These are phyloP conservation scores for Fistulifera pelliculosa DNA, from an alignment of 108 stramenopile genomes.

Conservation along the genomic window DNA sequence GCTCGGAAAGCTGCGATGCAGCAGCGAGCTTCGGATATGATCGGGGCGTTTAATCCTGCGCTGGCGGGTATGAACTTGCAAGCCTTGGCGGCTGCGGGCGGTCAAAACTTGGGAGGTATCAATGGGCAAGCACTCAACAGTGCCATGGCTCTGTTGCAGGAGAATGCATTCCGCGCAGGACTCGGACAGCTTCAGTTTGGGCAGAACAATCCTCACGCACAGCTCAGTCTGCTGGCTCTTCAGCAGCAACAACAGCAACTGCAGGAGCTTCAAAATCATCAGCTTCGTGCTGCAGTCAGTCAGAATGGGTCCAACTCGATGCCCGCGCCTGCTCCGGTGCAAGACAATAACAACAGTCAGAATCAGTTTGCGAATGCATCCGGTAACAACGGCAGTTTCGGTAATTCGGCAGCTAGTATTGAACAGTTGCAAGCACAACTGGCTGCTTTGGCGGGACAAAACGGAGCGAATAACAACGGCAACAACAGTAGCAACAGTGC, in stretches of 20 bases:
- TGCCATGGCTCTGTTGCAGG: conserved; percentile 3
- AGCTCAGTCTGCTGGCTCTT: conserved; percentile 6
- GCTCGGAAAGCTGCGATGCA: conserved; percentile 51
- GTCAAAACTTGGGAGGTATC: conserved; percentile 12
- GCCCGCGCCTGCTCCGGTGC: too few relatives aligned
- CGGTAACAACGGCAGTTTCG: too few relatives aligned
- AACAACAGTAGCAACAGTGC: conserved; percentile 5
- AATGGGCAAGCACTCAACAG: conserved; percentile 2
- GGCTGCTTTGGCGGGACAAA: conserved; percentile 21
- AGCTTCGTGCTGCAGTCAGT: neutral
- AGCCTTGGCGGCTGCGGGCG: conserved; percentile 4
- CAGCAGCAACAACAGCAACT: conserved; percentile 22
- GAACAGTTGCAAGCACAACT: conserved; percentile 38
- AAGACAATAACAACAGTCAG: too few relatives aligned
- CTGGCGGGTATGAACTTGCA: conserved; percentile 23
- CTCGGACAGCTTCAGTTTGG: conserved; percentile 4
- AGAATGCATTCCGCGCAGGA: conserved; percentile 10
- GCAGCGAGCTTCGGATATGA: conserved; percentile 21
- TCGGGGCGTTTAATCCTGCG: conserved; percentile 19
- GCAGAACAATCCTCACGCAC: neutral
- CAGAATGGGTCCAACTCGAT: too few relatives aligned
- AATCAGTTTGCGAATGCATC: too few relatives aligned
- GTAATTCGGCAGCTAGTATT: conserved; percentile 2
- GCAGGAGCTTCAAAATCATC: conserved; percentile 5
- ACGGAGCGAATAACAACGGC: conserved; percentile 17